Percentiles rank a stretch among this genome's conserved stretches.
Evolutionary conservation across 352 stramenopile species (phyloP).

Genomic region (Globisporangium cystogenes): DNA sequence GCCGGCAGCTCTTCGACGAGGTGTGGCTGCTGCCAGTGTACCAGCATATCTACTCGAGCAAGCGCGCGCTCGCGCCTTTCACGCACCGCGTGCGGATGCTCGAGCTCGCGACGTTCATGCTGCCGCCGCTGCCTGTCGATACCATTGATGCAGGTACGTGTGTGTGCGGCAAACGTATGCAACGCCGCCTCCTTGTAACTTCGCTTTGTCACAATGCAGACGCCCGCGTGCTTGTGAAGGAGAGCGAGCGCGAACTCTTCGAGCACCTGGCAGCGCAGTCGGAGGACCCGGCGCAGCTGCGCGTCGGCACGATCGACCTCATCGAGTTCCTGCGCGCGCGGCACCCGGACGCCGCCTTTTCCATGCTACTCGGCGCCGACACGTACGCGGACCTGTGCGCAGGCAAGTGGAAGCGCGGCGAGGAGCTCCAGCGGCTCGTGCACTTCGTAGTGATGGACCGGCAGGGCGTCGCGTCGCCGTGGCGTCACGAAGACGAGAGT

Average conservation of each 20-base stretch:
- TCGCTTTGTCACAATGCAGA: too few relatives aligned
- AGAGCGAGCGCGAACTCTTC: slow-evolving; percentile 68
- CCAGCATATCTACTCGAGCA: slow-evolving; percentile 84
- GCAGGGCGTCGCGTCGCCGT: slow-evolving; percentile 42
- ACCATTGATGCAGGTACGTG: too few relatives aligned
- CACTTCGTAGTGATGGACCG: slow-evolving; percentile 71
- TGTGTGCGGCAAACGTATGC: too few relatives aligned
- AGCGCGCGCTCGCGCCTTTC: slow-evolving; percentile 72
- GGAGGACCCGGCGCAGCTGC: slow-evolving; percentile 22
- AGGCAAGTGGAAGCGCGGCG: slow-evolving; percentile 84
- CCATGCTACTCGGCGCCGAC: slow-evolving; percentile 76
- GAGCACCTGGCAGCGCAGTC: slow-evolving; percentile 24
- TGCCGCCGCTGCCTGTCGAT: slow-evolving; percentile 9
- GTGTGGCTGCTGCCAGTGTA: slow-evolving; percentile 89
- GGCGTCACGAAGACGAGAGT: slow-evolving; percentile 12
- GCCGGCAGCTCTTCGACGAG: slow-evolving; percentile 63
- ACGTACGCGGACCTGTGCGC: slow-evolving; percentile 76
- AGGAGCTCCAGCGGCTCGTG: slow-evolving; percentile 63
- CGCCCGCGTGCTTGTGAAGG: slow-evolving; percentile 40
- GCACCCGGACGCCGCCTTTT: slow-evolving; percentile 50
- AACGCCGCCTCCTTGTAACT: too few relatives aligned
- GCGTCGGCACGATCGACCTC: slow-evolving; percentile 76
- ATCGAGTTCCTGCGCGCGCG: slow-evolving; percentile 39
- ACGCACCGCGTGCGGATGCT: slow-evolving; percentile 70
- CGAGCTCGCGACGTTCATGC: slow-evolving; percentile 39